phyloP scores from a whole-genome alignment of 2,329 filamentous ascomycete genomes.

The Colletotrichum cuscutae region DNA sequence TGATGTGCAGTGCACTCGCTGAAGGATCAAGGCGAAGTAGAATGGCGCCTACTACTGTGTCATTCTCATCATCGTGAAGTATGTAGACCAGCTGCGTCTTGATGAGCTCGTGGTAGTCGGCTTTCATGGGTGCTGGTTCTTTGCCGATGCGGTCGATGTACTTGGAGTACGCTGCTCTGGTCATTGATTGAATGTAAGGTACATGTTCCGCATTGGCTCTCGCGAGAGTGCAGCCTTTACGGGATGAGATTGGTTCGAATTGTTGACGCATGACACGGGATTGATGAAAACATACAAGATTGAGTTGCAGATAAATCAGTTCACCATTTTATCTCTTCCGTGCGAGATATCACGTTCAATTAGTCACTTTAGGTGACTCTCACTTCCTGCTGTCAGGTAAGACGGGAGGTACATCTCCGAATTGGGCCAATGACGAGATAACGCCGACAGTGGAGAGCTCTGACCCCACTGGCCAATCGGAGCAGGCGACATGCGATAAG shows the following conservation, averaged over 20 bases:
- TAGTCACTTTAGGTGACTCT: neutral
- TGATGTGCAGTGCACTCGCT: neutral
- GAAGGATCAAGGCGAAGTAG: neutral
- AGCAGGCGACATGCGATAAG: neutral
- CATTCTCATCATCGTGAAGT: conserved; percentile 18
- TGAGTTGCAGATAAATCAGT: neutral
- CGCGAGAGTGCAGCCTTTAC: neutral
- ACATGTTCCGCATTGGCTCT: conserved; percentile 34
- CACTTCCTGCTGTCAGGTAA: neutral
- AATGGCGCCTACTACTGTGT: neutral
- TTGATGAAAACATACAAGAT: neutral
- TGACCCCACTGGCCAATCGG: neutral
- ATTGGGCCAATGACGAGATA: neutral
- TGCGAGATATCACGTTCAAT: neutral
- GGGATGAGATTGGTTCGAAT: neutral
- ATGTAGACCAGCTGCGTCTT: conserved; percentile 40
- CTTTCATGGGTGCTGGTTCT: conserved; percentile 48
- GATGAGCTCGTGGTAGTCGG: conserved; percentile 45
- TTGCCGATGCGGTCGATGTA: conserved; percentile 48
- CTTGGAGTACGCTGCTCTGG: conserved; percentile 45
- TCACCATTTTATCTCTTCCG: neutral
- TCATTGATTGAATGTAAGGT: conserved; percentile 43
- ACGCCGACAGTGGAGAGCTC: conserved; percentile 5
- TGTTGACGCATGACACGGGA: neutral
- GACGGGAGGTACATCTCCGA: neutral